A percentile compares a stretch with the other conserved stretches of the same genome.
These are phyloP conservation scores for Plasmopara muralis DNA, from an alignment of 352 stramenopile genomes.

Conservation along the genomic window DNA sequence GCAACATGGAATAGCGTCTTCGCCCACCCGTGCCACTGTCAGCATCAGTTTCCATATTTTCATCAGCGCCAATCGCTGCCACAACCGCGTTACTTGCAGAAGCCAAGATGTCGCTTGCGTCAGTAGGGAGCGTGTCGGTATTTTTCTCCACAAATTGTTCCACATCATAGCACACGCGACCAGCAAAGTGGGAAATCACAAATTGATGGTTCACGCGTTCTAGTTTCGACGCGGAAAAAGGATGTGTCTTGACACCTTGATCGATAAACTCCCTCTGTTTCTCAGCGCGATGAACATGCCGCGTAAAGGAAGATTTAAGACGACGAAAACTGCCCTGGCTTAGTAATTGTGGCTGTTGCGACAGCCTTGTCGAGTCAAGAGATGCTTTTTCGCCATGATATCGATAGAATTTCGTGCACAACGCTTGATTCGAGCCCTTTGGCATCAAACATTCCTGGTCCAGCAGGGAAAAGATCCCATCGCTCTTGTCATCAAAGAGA, in stretches of 20 bases:
- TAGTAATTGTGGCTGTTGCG: conserved; percentile 17
- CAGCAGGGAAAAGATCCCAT: conserved; percentile 71
- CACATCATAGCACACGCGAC: conserved; percentile 65
- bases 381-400: conserved; percentile 39
- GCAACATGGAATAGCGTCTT: conserved; percentile 45
- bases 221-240: conserved; percentile 78
- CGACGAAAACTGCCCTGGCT: conserved; percentile 41
- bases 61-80: conserved; percentile 40
- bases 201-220: conserved; percentile 80
- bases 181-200: conserved; percentile 76
- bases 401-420: conserved; percentile 78
- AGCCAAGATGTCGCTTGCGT: conserved; percentile 46
- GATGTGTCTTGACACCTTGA: conserved; percentile 28
- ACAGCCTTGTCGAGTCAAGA: conserved; percentile 20
- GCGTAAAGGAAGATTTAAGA: conserved; percentile 60
- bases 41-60: conserved; percentile 37
- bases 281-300: conserved; percentile 37
- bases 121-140: conserved; percentile 65
- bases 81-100: conserved; percentile 65
- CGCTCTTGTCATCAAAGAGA: conserved; percentile 78
- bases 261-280: conserved; percentile 32
- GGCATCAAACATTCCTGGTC: conserved; percentile 83
- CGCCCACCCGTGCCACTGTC: conserved; percentile 16
- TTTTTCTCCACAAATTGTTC: conserved; percentile 86
- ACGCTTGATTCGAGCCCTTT: conserved; percentile 72